A percentile compares a stretch with the other conserved stretches of the same genome.
Evolutionary conservation across 176 grass and related monocot species (phyloP).

Genomic region (Puccinellia tenuiflora): DNA sequence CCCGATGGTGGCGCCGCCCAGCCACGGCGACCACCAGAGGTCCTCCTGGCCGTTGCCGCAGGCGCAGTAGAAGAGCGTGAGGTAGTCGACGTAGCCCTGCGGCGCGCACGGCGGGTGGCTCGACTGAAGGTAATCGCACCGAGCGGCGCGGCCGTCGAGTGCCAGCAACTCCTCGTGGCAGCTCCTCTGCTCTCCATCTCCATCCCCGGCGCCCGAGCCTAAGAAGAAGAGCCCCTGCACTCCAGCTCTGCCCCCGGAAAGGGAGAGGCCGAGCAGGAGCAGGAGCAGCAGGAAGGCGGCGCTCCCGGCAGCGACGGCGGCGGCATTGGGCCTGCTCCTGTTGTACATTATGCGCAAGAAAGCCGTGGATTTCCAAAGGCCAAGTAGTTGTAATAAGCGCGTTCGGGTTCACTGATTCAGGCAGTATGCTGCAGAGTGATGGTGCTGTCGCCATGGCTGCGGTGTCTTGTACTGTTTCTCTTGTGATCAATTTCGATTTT

Average conservation of each 20-base stretch:
- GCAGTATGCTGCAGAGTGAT: no score
- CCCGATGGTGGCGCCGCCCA: no score
- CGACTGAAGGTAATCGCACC: constrained; percentile 43
- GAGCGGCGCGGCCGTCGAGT: constrained; percentile 9
- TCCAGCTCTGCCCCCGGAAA: neutral
- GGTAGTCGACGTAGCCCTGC: constrained; percentile 60
- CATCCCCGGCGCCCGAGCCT: neutral
- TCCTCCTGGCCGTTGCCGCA: no score
- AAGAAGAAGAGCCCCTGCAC: neutral
- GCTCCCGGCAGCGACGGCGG: constrained; percentile 19
- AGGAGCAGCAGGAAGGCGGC: constrained; percentile 21
- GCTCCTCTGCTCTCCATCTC: neutral
- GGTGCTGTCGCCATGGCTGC: neutral
- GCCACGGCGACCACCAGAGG: no score
- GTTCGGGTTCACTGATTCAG: no score
- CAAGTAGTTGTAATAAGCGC: no score
- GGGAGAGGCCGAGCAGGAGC: constrained; percentile 19
- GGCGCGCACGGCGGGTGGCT: no score
- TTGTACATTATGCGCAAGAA: neutral
- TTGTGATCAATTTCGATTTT: neutral
- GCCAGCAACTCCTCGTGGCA: constrained; percentile 38
- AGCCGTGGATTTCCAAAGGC: constrained; percentile 38
- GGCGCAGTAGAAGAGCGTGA: no score
- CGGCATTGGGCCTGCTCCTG: constrained; percentile 31
- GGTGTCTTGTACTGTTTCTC: neutral